A percentile compares a stretch with the other conserved stretches of the same genome.
phyloP scores from a whole-genome alignment of 345 rosid genomes.

The Aquilaria yunnanensis region DNA sequence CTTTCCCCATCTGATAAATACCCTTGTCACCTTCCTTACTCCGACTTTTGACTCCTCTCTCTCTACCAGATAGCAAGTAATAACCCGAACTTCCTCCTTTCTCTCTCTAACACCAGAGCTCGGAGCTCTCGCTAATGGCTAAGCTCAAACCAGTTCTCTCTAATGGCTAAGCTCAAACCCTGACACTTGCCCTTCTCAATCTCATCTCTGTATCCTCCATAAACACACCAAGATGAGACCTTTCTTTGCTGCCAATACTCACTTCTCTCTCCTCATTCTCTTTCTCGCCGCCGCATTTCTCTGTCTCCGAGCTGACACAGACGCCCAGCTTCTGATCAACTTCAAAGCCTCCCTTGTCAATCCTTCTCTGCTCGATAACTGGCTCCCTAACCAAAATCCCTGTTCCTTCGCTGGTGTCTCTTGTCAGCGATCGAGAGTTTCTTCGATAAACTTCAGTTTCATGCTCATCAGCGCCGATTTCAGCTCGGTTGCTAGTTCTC shows the following conservation, averaged over 20 bases:
- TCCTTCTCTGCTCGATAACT: slow-evolving; percentile 42
- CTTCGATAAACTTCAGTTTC: slow-evolving; percentile 50
- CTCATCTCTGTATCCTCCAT: not conserved
- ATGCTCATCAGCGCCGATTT: slow-evolving; percentile 46
- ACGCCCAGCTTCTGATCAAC: slow-evolving; percentile 49
- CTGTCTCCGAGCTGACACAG: slow-evolving; percentile 29
- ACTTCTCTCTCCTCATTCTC: slow-evolving; percentile 23
- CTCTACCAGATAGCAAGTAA: slow-evolving; percentile 8
- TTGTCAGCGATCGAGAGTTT: slow-evolving; percentile 51
- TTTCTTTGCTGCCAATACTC: slow-evolving; percentile 4
- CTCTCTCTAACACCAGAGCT: slow-evolving; percentile 22
- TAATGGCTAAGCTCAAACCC: slow-evolving; percentile 45
- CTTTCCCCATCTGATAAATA: slow-evolving; percentile 33
- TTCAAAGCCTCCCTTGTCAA: slow-evolving; percentile 49
- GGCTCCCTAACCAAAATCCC: slow-evolving; percentile 57
- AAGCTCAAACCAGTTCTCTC: slow-evolving; percentile 16
- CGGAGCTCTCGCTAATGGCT: slow-evolving; percentile 3
- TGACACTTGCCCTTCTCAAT: slow-evolving; percentile 14
- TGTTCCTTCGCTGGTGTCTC: slow-evolving; percentile 63
- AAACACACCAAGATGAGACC: slow-evolving; percentile 17
- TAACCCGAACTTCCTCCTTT: slow-evolving; percentile 1
- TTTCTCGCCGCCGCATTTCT: slow-evolving; percentile 17
- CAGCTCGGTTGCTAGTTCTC: slow-evolving; percentile 41
- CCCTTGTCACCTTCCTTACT: slow-evolving; percentile 40
- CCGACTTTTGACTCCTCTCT: slow-evolving; percentile 32